Percentiles rank a stretch among this genome's conserved stretches.
These are phyloP conservation scores for Staphylotrichum longicolle DNA, from an alignment of 495 filamentous ascomycete species.

Conservation along the genomic window DNA sequence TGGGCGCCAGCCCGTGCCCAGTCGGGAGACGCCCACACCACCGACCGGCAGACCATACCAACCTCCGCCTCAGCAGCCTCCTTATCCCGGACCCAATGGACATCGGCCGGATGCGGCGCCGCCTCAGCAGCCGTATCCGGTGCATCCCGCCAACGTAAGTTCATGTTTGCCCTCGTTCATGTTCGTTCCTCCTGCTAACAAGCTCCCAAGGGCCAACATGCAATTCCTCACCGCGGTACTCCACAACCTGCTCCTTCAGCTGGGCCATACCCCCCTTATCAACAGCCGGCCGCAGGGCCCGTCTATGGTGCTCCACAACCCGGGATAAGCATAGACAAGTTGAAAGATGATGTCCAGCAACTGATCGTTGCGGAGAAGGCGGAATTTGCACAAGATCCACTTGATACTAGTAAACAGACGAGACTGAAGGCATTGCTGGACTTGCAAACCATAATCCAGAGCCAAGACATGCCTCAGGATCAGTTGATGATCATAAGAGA, in stretches of 20 bases:
- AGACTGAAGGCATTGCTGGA: slow-evolving; percentile 83
- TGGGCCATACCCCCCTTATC: slow-evolving; percentile 32
- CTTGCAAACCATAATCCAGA: slow-evolving; percentile 75
- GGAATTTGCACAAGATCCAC: slow-evolving; percentile 68
- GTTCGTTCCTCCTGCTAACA: slow-evolving; percentile 19
- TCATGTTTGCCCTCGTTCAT: neutral
- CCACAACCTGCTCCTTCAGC: slow-evolving; percentile 35
- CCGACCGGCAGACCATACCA: slow-evolving; percentile 46
- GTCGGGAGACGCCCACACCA: slow-evolving; percentile 68
- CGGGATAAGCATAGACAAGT: slow-evolving; percentile 62
- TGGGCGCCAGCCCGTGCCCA: slow-evolving; percentile 55
- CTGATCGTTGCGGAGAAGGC: slow-evolving; percentile 67
- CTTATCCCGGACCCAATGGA: slow-evolving; percentile 24
- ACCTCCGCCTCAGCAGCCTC: slow-evolving; percentile 27
- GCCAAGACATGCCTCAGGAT: slow-evolving; percentile 72
- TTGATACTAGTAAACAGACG: slow-evolving; percentile 69
- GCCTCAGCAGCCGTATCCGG: slow-evolving; percentile 30
- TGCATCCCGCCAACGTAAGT: slow-evolving; percentile 31
- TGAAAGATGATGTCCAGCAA: slow-evolving; percentile 77
- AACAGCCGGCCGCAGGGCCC: slow-evolving; percentile 20
- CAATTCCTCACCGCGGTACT: slow-evolving; percentile 32
- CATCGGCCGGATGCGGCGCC: slow-evolving; percentile 20
- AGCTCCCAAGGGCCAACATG: slow-evolving; percentile 26
- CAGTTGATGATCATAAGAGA: slow-evolving; percentile 77
- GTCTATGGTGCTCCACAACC: slow-evolving; percentile 38